Percentiles rank a stretch among this genome's conserved stretches.
phyloP scores from a whole-genome alignment of 257 asterid species.

The Phtheirospermum japonicum region DNA sequence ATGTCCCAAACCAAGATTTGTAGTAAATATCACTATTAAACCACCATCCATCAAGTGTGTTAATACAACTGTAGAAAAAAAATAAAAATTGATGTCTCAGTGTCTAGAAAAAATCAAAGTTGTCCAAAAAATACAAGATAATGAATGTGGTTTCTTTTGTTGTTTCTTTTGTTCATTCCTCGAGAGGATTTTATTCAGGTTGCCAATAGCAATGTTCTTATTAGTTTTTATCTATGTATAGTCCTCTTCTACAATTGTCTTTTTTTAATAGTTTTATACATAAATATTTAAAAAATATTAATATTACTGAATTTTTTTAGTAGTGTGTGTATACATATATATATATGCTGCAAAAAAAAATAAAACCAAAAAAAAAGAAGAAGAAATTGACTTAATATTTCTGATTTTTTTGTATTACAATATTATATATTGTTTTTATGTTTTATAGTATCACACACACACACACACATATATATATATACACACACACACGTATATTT shows the following conservation, averaged over 20 bases:
- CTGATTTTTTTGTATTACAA: no score
- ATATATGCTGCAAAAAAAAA: no score
- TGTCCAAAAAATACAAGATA: conserved; percentile 29
- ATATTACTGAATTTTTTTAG: no score
- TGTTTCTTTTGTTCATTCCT: conserved; percentile 29
- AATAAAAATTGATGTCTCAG: conserved; percentile 39
- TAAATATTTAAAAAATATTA: no score
- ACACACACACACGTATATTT: no score
- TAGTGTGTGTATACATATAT: no score
- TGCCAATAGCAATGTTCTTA: conserved; percentile 39
- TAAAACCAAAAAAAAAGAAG: no score
- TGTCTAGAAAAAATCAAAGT: conserved; percentile 42
- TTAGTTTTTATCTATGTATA: conserved; percentile 51
- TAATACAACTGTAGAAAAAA: background rate
- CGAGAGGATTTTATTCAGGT: conserved; percentile 33
- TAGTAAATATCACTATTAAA: conserved; percentile 15
- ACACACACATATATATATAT: no score
- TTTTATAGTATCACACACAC: no score
- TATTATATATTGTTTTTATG: no score
- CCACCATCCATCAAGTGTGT: conserved; percentile 8
- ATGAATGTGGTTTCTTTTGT: conserved; percentile 28
- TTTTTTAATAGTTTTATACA: no score
- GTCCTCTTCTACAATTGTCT: conserved; percentile 52
- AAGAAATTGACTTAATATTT: no score
- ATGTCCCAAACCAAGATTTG: conserved; percentile 16